These are phyloP conservation scores for Lentinus tigrinus DNA, from an alignment of 768 basidiomycete species.

Conservation along the genomic window DNA sequence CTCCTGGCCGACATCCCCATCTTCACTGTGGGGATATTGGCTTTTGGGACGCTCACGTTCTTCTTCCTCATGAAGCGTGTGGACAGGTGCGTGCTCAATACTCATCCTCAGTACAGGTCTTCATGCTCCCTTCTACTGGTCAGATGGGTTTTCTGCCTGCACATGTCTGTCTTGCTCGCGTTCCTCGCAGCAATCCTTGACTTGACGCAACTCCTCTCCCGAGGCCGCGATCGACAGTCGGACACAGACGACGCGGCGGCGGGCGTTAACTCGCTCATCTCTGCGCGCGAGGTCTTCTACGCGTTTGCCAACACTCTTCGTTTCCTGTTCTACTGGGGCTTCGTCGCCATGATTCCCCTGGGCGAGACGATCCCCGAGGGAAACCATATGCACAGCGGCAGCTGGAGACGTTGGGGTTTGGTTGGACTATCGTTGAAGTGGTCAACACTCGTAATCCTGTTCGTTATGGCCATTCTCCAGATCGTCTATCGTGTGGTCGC, in stretches of 20 bases:
- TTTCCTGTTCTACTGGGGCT: slow-evolving; percentile 68
- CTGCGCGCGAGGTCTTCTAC: slow-evolving; percentile 57
- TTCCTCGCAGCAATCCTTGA: slow-evolving; percentile 67
- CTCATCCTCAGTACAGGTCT: slow-evolving; percentile 15
- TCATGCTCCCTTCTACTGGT: neutral
- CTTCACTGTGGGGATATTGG: slow-evolving; percentile 63
- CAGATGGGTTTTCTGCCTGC: slow-evolving; percentile 48
- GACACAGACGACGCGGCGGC: slow-evolving; percentile 27
- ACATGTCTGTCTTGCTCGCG: slow-evolving; percentile 53
- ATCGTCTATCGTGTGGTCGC: slow-evolving; percentile 57
- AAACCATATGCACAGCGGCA: slow-evolving; percentile 47
- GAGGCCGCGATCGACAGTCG: slow-evolving; percentile 26
- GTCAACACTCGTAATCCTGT: slow-evolving; percentile 42
- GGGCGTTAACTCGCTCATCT: slow-evolving; percentile 39
- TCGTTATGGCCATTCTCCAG: slow-evolving; percentile 56
- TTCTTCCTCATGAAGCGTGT: slow-evolving; percentile 52
- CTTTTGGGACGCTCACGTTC: slow-evolving; percentile 58
- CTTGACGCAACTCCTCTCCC: slow-evolving; percentile 50
- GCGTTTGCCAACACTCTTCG: slow-evolving; percentile 57
- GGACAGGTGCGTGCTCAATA: slow-evolving; percentile 46
- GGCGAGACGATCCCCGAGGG: slow-evolving; percentile 33
- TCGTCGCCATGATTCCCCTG: slow-evolving; percentile 57
- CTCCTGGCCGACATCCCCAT: slow-evolving; percentile 66
- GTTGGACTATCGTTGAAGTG: slow-evolving; percentile 54
- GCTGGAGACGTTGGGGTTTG: slow-evolving; percentile 65